A percentile compares a stretch with the other conserved stretches of the same genome.
Evolutionary conservation across 1,284 basidiomycete species (phyloP).

Genomic region (Ustilago xerochloae): DNA sequence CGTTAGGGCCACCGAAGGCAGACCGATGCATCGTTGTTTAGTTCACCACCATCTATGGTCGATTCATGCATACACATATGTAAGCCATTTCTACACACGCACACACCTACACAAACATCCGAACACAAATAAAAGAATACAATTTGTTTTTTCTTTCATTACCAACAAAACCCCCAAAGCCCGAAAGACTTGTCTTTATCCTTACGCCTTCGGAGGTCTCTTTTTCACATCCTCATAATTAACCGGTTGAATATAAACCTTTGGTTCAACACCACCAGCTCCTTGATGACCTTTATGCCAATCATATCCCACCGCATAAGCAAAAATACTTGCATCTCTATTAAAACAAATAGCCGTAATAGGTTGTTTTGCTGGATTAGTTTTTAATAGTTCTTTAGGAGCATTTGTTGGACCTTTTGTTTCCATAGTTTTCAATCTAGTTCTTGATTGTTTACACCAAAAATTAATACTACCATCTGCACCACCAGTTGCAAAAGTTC

Average conservation of each 20-base stretch:
- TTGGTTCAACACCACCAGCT: conserved; percentile 53
- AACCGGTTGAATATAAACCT: conserved; percentile 61
- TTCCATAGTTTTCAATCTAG: conserved; percentile 78
- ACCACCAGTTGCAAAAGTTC: conserved; percentile 94
- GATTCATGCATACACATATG: neutral
- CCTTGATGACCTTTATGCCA: conserved; percentile 66
- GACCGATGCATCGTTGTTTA: no score
- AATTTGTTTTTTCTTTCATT: neutral
- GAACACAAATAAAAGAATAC: neutral
- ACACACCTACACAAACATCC: neutral
- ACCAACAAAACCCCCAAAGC: neutral
- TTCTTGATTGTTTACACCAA: conserved; percentile 88
- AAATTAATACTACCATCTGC: conserved; percentile 69
- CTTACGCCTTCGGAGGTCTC: conserved; percentile 58
- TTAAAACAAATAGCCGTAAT: conserved; percentile 65
- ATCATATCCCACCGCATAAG: conserved; percentile 66
- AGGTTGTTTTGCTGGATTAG: conserved; percentile 59
- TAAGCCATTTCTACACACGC: neutral
- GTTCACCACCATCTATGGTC: no score
- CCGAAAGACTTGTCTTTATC: no score
- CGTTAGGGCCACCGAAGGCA: neutral
- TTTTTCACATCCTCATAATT: conserved; percentile 62
- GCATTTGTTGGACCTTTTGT: conserved; percentile 58
- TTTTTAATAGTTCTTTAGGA: conserved; percentile 61
- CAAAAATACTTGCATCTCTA: conserved; percentile 62